phyloP scores from a whole-genome alignment of 495 filamentous ascomycete species.

The Trypethelium eluteriae region DNA sequence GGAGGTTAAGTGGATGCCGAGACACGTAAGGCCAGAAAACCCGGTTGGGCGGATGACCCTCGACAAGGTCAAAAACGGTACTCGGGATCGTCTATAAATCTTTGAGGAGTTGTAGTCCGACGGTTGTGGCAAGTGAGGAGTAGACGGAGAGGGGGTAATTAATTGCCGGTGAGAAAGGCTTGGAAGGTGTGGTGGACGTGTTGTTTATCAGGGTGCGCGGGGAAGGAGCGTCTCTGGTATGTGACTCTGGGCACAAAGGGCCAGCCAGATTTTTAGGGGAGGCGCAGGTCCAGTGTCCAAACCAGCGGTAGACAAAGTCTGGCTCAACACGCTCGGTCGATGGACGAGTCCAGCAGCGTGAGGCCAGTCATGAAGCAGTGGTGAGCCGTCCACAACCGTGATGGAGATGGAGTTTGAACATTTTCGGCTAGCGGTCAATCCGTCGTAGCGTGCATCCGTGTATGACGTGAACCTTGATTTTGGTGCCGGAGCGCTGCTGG shows the following conservation, averaged over 20 bases:
- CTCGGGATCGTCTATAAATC: neutral
- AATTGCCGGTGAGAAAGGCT: neutral
- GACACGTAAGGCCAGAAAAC: neutral
- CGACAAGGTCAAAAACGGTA: neutral
- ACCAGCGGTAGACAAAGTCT: neutral
- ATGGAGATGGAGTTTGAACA: constrained; percentile 12
- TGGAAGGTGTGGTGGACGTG: constrained; percentile 7
- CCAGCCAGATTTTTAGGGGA: neutral
- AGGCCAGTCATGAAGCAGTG: neutral
- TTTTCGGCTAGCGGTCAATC: constrained; percentile 10
- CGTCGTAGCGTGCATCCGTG: constrained; percentile 3
- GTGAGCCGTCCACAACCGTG: constrained; percentile 10
- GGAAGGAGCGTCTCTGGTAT: constrained; percentile 12
- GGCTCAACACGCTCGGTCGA: neutral
- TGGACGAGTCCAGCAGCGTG: neutral
- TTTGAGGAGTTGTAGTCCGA: neutral
- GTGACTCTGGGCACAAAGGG: neutral
- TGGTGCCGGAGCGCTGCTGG: neutral
- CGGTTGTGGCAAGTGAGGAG: neutral
- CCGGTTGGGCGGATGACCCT: neutral
- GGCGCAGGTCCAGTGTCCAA: neutral
- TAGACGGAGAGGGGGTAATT: neutral
- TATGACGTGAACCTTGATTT: neutral
- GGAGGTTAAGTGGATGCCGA: neutral
- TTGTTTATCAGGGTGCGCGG: constrained; percentile 12